Evolutionary conservation across 768 basidiomycete genomes (phyloP).

Genomic region (Lentinus brumalis): DNA sequence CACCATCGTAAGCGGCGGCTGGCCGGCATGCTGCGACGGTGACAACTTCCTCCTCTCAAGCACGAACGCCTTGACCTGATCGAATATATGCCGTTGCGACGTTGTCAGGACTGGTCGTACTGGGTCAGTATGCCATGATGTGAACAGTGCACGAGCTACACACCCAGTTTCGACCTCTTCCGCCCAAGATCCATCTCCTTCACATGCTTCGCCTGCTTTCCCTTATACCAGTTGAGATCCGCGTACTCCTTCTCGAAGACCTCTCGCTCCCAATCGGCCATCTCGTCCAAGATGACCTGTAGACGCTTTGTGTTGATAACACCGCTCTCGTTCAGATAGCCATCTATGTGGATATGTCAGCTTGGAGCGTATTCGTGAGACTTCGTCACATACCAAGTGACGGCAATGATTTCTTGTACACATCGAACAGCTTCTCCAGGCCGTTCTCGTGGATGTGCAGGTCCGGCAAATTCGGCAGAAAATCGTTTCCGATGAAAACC

Average conservation of each 20-base stretch:
- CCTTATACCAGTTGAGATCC: constrained; percentile 92
- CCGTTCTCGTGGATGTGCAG: constrained; percentile 98
- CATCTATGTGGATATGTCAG: constrained; percentile 52
- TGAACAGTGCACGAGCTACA: constrained; percentile 19
- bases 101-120: constrained; percentile 61
- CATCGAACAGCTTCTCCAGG: constrained; percentile 87
- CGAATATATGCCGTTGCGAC: constrained; percentile 76
- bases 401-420: constrained; percentile 92
- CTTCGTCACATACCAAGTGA: constrained; percentile 52
- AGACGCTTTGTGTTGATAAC: constrained; percentile 77
- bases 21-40: constrained; percentile 14
- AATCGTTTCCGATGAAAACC: constrained; percentile 98
- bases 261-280: constrained; percentile 86
- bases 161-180: constrained; percentile 67
- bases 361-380: background rate
- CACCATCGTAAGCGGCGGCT: constrained; percentile 58
- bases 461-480: constrained; percentile 94
- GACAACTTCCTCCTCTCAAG: constrained; percentile 42
- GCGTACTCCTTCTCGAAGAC: constrained; percentile 90
- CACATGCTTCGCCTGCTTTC: constrained; percentile 80
- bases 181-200: constrained; percentile 64
- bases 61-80: constrained; percentile 78
- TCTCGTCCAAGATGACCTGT: constrained; percentile 86
- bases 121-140: background rate
- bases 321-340: constrained; percentile 92